phyloP scores from a whole-genome alignment of 257 asterid genomes.

The Vinca minor region DNA sequence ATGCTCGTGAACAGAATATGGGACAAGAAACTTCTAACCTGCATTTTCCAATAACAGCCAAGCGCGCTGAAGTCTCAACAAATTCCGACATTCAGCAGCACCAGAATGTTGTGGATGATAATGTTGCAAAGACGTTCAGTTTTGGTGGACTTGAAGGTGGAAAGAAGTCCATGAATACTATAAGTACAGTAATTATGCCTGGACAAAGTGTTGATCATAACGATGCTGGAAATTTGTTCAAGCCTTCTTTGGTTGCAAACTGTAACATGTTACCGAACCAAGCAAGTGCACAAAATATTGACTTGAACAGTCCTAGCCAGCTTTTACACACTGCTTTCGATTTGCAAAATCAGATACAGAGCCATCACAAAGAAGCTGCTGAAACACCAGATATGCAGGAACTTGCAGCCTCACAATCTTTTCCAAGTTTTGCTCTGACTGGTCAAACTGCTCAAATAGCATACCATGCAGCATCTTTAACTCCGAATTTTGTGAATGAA shows the following conservation, averaged over 20 bases:
- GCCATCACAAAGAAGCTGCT: conserved; percentile 29
- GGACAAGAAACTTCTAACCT: conserved; percentile 24
- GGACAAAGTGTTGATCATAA: conserved; percentile 36
- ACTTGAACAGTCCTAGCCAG: conserved; percentile 34
- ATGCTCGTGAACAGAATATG: conserved; percentile 24
- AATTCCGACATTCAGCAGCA: conserved; percentile 32
- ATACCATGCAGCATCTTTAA: conserved; percentile 22
- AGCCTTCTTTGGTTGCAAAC: conserved; percentile 29
- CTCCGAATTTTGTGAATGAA: conserved; percentile 36
- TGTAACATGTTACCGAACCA: conserved; percentile 23
- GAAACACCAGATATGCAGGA: conserved; percentile 33
- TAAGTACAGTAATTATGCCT: conserved; percentile 27
- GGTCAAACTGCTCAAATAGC: conserved; percentile 34
- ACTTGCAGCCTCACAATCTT: conserved; percentile 24
- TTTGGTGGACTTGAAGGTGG: conserved; percentile 34
- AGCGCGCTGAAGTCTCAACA: conserved; percentile 26
- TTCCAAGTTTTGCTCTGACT: conserved; percentile 24
- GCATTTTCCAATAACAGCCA: conserved; percentile 14
- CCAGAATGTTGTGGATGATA: no score
- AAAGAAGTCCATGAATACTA: conserved; percentile 25
- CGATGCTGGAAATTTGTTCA: conserved; percentile 28
- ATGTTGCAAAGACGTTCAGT: conserved; percentile 21
- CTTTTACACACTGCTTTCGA: conserved; percentile 19
- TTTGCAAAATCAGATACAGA: conserved; percentile 25
- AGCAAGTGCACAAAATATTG: conserved; percentile 28